Evolutionary conservation across 1,284 basidiomycete species (phyloP), one percentile per base, ranked within the genome.

Genomic region (Meira miltonrushii): DNA sequence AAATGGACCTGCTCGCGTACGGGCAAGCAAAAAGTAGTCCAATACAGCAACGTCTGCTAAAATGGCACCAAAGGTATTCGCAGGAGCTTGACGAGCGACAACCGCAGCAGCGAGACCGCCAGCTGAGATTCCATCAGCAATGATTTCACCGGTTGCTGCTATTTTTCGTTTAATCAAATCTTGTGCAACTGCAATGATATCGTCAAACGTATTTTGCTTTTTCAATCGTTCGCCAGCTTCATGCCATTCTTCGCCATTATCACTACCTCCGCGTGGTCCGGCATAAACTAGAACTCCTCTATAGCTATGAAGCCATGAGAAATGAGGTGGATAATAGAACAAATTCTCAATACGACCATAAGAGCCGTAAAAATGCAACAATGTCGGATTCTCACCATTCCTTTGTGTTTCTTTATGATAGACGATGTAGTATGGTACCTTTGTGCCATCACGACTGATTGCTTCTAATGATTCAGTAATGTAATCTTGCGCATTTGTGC

Each of bases 401-500:
- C 85, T 81, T 65, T 83, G 80, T 19, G 87, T 88, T 21, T 82
- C 83, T 74, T 88, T 88, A 72, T 87, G 87, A 53, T 85, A 83
- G 33, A 90, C 88, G 59, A 92, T 83, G 73, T 91, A 92, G 88
- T 92, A 90, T 1, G 90, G 89, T 23, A 48, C 46, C 21, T 57
- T 59, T 58, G 89, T 91, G 0, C 89, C 88, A 71, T 92, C 90
- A 75, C 88, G 88, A 78, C 85, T 87, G 81, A 75, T 58, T 61
- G 75, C 69, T 28, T 72, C 67, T 57, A 85, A 84, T 79, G 92
- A 90, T 65, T 84, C 82, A 28, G 85, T 82, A 10, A 84, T 81
- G 72, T 90, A 92, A 56, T 91, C 88, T 4, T 86, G 83, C 0
- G 85, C 82, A 55, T 84, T 81, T 54, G 92, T 80, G 0, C 88